Evolutionary conservation across 1,139 yeast genomes (phyloP), one percentile per base, ranked within the genome.

Genomic region (Tardiomyces digboiensis): DNA sequence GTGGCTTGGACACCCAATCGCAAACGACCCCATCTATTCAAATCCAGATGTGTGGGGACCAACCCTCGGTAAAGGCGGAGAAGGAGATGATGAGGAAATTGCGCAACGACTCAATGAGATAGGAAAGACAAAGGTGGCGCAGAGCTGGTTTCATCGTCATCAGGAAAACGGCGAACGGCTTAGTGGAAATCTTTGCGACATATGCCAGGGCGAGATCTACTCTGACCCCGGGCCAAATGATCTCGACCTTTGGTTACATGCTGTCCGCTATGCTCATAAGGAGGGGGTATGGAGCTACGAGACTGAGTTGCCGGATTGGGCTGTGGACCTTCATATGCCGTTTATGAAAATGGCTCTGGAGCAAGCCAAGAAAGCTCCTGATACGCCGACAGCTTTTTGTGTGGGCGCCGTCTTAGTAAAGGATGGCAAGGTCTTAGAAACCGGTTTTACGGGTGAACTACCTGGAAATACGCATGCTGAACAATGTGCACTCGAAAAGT

Each of bases 381-480:
- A 85, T 21, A 83, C 95, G 0, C 76, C 76, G 36, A 83, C 95
- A 0, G 97, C 95, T 18, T 93, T 83, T 59, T 82, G 91, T 49
- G 98, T 93, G 6, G 99, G 99, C 2, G 95, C 97, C 1, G 81
- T 88, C 0, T 65, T 93, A 13, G 95, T 82, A 0, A 67, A 75
- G 46, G 75, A 79, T 42, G 85, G 83, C 8, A 60, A 75, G 44
- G 68, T 91, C 0, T 59, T 93, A 16, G 72, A 83, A 8, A 80
- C 87, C 0, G 99, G 99, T 0, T 85, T 77, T 57, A 86, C 97
- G 0, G 71, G 98, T 47, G 98, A 93, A 60, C 66, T 91, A 2
- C 86, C 84, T 16, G 98, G 98, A 0, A 93, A 93, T 60, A 93
- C 99, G 0, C 99, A 93, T 62, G 98, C 98, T 1, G 99, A 93